A percentile compares a stretch with the other conserved stretches of the same genome.
Evolutionary conservation across 2,329 filamentous ascomycete species (phyloP).

Genomic region (Fusarium mangiferae): DNA sequence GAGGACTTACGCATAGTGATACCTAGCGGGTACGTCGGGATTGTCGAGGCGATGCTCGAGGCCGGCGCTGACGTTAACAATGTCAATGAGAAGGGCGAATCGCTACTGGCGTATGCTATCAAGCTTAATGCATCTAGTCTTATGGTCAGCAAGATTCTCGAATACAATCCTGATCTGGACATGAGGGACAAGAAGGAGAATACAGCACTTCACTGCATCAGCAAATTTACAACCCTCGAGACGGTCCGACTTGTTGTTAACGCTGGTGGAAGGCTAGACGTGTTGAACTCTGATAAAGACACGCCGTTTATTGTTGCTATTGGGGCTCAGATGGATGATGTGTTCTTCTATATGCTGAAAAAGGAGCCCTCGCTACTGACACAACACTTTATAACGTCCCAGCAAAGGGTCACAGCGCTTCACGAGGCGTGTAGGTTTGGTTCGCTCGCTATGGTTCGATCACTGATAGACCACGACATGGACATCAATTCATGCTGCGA

Average conservation of each 20-base stretch:
- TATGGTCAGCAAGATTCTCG: conserved; percentile 6
- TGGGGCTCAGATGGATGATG: not conserved
- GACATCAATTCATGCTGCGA: not conserved
- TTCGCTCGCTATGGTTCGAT: not conserved
- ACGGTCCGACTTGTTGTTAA: conserved; percentile 2
- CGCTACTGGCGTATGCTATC: not conserved
- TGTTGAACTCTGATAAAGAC: not conserved
- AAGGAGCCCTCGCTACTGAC: not conserved
- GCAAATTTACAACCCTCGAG: not conserved
- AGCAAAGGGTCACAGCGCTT: not conserved
- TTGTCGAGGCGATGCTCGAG: not conserved
- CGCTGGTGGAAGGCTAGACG: conserved; percentile 7
- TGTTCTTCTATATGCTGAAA: conserved; percentile 11
- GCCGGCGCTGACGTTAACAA: conserved; percentile 7
- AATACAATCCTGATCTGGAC: conserved; percentile 7
- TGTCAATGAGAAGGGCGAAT: not conserved
- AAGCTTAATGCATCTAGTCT: not conserved
- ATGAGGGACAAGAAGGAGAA: not conserved
- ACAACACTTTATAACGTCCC: not conserved
- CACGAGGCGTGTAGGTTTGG: not conserved
- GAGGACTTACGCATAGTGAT: not conserved
- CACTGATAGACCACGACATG: not conserved
- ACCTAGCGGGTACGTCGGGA: rapidly evolving
- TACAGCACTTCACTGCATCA: conserved; percentile 4
- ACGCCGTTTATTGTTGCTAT: not conserved